These are phyloP conservation scores for Calonectria pseudoreteaudii DNA, from an alignment of 2,329 filamentous ascomycete genomes.

Conservation along the genomic window DNA sequence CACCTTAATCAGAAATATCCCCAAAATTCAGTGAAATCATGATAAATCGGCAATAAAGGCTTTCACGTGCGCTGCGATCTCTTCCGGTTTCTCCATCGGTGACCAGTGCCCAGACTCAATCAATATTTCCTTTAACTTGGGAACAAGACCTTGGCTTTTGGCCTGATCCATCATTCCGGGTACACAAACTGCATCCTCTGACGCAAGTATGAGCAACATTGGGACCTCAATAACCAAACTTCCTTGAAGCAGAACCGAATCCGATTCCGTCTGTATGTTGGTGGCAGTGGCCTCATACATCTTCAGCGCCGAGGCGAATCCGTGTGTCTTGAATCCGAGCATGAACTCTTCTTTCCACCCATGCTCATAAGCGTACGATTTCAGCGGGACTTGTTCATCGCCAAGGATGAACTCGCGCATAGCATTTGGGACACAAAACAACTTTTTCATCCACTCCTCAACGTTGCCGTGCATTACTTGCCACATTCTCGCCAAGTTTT, in stretches of 20 bases:
- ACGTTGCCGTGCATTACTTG: conserved; percentile 20
- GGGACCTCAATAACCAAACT: conserved; percentile 18
- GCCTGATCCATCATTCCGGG: conserved; percentile 20
- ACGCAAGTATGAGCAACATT: conserved; percentile 4
- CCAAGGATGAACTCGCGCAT: conserved; percentile 24
- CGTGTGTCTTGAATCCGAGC: conserved; percentile 7
- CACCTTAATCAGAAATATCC: background rate
- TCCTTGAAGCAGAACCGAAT: background rate
- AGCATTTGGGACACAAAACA: conserved; percentile 28
- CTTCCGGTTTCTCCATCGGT: conserved; percentile 27
- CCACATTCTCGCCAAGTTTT: conserved; percentile 26
- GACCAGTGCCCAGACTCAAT: conserved; percentile 26
- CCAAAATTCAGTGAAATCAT: background rate
- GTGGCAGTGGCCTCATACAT: conserved; percentile 23
- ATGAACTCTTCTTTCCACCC: conserved; percentile 21
- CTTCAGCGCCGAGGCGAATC: conserved; percentile 17
- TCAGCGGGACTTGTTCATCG: conserved; percentile 17
- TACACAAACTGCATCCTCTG: conserved; percentile 19
- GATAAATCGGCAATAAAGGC: background rate
- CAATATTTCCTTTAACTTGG: conserved; percentile 16
- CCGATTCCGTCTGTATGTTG: conserved; percentile 20
- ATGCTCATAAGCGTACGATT: background rate
- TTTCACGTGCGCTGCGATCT: conserved; percentile 16
- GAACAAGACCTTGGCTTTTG: conserved; percentile 23
- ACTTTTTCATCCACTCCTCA: conserved; percentile 22